These are phyloP conservation scores for Lactuca saligna DNA, from an alignment of 129 eudicot species.

Conservation along the genomic window DNA sequence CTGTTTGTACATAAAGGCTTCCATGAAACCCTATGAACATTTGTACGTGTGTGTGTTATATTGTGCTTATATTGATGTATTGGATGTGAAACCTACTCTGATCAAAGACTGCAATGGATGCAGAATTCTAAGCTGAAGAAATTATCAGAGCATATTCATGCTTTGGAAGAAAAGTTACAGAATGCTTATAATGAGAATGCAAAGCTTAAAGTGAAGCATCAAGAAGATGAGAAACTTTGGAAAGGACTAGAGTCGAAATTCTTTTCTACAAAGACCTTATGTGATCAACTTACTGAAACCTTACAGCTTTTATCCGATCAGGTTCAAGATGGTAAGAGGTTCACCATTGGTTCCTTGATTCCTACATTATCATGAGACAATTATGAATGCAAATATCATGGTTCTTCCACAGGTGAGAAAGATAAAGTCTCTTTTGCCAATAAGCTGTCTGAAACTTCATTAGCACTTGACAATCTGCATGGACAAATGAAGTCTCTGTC, in stretches of 20 bases:
- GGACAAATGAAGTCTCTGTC: conserved; percentile 64
- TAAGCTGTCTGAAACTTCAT: conserved; percentile 62
- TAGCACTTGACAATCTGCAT: conserved; percentile 67
- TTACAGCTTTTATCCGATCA: conserved; percentile 68
- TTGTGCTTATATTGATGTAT: conserved; percentile 9
- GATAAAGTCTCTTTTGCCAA: conserved; percentile 59
- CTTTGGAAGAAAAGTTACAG: conserved; percentile 81
- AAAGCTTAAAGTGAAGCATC: conserved; percentile 80
- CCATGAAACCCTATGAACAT: conserved; percentile 1
- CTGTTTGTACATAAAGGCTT: conserved; percentile 20
- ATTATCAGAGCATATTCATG: conserved; percentile 58
- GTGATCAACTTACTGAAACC: conserved; percentile 86
- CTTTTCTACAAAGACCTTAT: conserved; percentile 74
- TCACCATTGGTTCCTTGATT: conserved; percentile 13
- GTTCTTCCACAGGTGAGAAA: conserved; percentile 67
- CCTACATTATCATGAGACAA: conserved; percentile 12
- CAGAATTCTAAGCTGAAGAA: conserved; percentile 87
- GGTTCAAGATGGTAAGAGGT: conserved; percentile 75
- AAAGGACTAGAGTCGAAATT: conserved; percentile 89
- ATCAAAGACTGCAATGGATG: conserved; percentile 16
- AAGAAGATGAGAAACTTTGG: conserved; percentile 95
- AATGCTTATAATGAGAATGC: conserved; percentile 87
- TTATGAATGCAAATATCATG: conserved; percentile 15
- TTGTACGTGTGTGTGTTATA: not conserved
- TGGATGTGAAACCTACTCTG: conserved; percentile 18